These are phyloP conservation scores for Diplogelasinospora grovesii DNA, from an alignment of 495 filamentous ascomycete species.

Conservation along the genomic window DNA sequence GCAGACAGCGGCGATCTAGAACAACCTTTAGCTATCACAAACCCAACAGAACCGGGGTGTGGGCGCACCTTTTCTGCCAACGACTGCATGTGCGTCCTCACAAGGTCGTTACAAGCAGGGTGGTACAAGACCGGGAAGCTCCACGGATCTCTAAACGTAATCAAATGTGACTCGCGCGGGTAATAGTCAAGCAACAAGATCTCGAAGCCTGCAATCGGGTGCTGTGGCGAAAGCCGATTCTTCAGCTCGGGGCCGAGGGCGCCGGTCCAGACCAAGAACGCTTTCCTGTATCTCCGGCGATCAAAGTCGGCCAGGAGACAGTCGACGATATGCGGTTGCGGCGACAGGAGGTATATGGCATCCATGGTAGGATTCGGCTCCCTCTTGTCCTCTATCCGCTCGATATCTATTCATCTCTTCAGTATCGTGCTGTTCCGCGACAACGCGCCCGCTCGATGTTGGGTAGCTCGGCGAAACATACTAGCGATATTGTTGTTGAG, in stretches of 20 bases:
- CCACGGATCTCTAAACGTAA: constrained; percentile 89
- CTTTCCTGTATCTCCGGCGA: constrained; percentile 64
- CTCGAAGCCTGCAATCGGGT: constrained; percentile 39
- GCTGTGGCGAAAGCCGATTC: constrained; percentile 28
- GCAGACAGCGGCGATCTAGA: constrained; percentile 74
- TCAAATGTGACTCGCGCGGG: constrained; percentile 82
- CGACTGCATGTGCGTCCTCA: constrained; percentile 70
- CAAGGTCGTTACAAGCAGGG: constrained; percentile 77
- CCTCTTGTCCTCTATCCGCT: constrained; percentile 80
- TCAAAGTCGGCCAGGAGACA: constrained; percentile 91
- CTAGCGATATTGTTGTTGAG: constrained; percentile 92
- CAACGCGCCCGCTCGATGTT: neutral
- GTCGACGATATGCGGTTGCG: constrained; percentile 78
- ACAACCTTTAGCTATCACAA: constrained; percentile 20
- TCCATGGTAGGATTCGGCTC: constrained; percentile 79
- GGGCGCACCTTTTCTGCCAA: constrained; percentile 75
- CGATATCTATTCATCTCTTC: constrained; percentile 60
- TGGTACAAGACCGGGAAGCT: constrained; percentile 92
- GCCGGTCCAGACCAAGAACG: constrained; percentile 77
- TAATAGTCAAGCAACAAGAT: constrained; percentile 80
- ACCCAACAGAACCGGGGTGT: neutral
- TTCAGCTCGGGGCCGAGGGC: constrained; percentile 36
- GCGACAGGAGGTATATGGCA: constrained; percentile 84
- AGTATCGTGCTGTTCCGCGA: too few species aligned
- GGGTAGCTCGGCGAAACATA: constrained; percentile 50